These are phyloP conservation scores for Colletotrichum chrysophilum DNA, from an alignment of 2,329 filamentous ascomycete species.

Conservation along the genomic window DNA sequence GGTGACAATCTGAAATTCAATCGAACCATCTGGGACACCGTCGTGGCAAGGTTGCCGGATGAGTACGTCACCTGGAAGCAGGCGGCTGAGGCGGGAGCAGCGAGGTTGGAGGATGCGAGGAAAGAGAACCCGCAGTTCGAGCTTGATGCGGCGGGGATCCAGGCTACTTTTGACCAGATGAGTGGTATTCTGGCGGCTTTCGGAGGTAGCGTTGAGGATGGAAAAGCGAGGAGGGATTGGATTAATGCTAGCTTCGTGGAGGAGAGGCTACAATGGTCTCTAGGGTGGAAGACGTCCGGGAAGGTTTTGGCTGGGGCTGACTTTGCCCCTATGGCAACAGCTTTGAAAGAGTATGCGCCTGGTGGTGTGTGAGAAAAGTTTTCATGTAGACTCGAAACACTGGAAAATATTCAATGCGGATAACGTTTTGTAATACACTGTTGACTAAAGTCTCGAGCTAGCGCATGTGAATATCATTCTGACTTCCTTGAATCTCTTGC, in stretches of 20 bases:
- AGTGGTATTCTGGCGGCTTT: neutral
- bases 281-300: neutral
- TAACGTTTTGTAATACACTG: rapidly evolving
- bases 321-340: neutral
- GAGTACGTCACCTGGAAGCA: neutral
- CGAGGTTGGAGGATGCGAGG: neutral
- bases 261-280: neutral
- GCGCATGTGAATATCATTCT: rapidly evolving
- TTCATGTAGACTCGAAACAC: rapidly evolving
- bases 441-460: neutral
- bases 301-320: neutral
- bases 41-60: neutral
- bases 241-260: slow-evolving; percentile 1
- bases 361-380: neutral
- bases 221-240: neutral
- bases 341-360: neutral
- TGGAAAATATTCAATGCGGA: rapidly evolving
- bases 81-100: neutral
- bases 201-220: neutral
- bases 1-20: neutral
- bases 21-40: neutral
- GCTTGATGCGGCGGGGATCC: neutral
- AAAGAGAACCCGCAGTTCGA: neutral
- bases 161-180: slow-evolving; percentile 1
- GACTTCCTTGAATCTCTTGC: neutral